Conservation (phyloP, 495 filamentous ascomycete genomes). For the Alectoria sarmentosa region DNA sequence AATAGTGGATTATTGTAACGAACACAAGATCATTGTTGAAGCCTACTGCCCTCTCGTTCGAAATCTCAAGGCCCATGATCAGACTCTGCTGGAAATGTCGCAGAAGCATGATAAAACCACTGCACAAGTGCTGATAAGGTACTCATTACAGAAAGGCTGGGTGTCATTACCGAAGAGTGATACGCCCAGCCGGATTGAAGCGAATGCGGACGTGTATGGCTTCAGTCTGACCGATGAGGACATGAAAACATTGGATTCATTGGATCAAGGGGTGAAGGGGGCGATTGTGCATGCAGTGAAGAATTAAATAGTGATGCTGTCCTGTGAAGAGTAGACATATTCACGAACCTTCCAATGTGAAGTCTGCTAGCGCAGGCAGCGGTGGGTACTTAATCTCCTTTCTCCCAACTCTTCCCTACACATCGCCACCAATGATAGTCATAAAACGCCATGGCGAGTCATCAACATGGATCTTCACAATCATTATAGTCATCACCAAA, state of each 20-base stretch:
- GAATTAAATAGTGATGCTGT: slow-evolving; percentile 26
- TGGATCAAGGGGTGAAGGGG: slow-evolving; percentile 55
- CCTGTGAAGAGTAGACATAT: neutral
- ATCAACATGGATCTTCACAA: neutral
- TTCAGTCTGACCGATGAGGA: slow-evolving; percentile 59
- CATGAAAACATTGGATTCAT: slow-evolving; percentile 53
- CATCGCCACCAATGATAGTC: neutral
- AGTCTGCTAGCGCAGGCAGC: neutral
- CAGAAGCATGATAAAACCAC: slow-evolving; percentile 46
- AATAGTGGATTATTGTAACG: slow-evolving; percentile 53
- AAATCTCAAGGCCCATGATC: slow-evolving; percentile 52
- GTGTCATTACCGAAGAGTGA: slow-evolving; percentile 70
- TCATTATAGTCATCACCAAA: neutral
- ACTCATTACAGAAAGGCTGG: slow-evolving; percentile 59
- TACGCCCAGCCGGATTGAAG: slow-evolving; percentile 51
- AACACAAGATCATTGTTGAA: slow-evolving; percentile 54
- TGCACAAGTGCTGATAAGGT: slow-evolving; percentile 49
- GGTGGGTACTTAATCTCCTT: neutral
- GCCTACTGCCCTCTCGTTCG: slow-evolving; percentile 62
- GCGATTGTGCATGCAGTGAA: slow-evolving; percentile 47
- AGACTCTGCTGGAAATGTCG: slow-evolving; percentile 44
- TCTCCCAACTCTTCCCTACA: neutral
- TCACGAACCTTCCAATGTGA: neutral
- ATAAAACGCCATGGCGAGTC: neutral
- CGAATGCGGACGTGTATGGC: slow-evolving; percentile 59